Evolutionary conservation across 1,284 basidiomycete species (phyloP), one percentile per base, ranked within the genome.

Genomic region (Moesziomyces aphidis): DNA sequence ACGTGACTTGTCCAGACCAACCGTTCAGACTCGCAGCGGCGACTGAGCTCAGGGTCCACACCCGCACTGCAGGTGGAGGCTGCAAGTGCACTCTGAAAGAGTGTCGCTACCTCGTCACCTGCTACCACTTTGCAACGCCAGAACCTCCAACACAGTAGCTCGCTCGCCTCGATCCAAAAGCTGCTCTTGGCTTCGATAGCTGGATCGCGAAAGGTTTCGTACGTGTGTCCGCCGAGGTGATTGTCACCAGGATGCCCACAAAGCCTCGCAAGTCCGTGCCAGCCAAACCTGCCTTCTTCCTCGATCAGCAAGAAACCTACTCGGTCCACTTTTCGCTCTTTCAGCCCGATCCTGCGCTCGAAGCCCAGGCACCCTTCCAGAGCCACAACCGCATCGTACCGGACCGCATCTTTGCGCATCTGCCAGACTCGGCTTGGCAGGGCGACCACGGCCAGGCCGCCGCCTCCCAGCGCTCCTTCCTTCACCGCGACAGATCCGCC

Each of bases 291-390:
- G 50, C 61, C 6, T 71, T 61, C 62, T 71, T 65, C 26, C 61
- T 58, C 28, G 69, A 63, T 11, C 61, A 55, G 46, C 34, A 74
- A 52, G 66, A 74, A 36, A 69, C 61, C 55, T 74, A 69, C 46
- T 74, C 72, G 43, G 57, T 74, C 31, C 66, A 70, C 51, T 42
- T 73, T 43, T 64, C 71, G 3, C 58, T 73, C 28, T 67, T 73
- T 26, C 44, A 67, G 5, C 63, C 70, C 3, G 54, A 60, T n/a
- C 57, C 61, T 1, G 46, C 50, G 3, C 45, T 53, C 9, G 56
- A 34, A 7, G 42, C 50, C 13, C 50, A 31, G 22, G 67, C 67
- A 2, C 67, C 67, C 7, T 71, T 65, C 24, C 61, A 57, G 31
- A 63, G 54, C 47, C 36, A 55, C 19, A 51, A 50, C 19, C 31